Percentiles rank a stretch among this genome's conserved stretches.
phyloP scores from a whole-genome alignment of 345 rosid genomes.

The Geranium rotundifolium region DNA sequence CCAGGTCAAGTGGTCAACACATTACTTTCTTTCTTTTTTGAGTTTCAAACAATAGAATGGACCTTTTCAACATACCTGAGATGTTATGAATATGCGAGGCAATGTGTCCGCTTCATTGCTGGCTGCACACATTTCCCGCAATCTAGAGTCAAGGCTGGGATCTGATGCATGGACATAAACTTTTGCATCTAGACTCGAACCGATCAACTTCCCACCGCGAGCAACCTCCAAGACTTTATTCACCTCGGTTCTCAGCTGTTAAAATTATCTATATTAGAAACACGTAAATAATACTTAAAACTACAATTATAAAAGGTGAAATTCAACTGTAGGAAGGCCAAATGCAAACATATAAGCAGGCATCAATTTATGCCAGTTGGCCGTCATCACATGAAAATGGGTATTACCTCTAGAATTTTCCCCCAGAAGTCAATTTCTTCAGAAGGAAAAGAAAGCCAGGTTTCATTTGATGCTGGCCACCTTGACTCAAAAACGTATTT shows the following conservation, averaged over 20 bases:
- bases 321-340: no score
- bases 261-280: slow-evolving; percentile 10
- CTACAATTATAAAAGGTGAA: no score
- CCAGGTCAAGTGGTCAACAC: no score
- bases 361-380: no score
- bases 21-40: no score
- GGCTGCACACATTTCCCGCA: slow-evolving; percentile 42
- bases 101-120: slow-evolving; percentile 57
- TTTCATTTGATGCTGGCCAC: slow-evolving; percentile 62
- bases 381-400: neutral
- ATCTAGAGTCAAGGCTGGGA: slow-evolving; percentile 39
- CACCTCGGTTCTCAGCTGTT: slow-evolving; percentile 89
- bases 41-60: no score
- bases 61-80: slow-evolving; percentile 45
- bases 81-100: slow-evolving; percentile 71
- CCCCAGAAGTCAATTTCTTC: slow-evolving; percentile 72
- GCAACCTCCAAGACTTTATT: slow-evolving; percentile 84
- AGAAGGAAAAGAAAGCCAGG: slow-evolving; percentile 51
- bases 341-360: no score
- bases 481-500: slow-evolving; percentile 71
- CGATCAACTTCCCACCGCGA: slow-evolving; percentile 70
- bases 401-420: slow-evolving; percentile 67
- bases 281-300: neutral
- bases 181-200: slow-evolving; percentile 91
- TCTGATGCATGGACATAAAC: slow-evolving; percentile 56